Evolutionary conservation across 169 alveolate genomes (phyloP).

Genomic region (Besnoitia besnoiti): DNA sequence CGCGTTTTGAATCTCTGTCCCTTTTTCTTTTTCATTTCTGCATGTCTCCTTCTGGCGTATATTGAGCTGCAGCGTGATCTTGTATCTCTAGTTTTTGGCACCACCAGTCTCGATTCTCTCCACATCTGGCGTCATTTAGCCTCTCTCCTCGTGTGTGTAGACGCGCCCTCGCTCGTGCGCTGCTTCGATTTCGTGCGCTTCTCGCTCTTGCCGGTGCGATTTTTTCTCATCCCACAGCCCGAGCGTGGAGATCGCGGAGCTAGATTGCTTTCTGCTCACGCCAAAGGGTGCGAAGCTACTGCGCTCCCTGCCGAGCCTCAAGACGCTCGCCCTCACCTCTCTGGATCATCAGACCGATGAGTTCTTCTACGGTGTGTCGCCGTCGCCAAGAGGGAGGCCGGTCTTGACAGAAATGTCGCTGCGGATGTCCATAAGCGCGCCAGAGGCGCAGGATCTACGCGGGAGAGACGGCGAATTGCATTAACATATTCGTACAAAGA

Average conservation of each 20-base stretch:
- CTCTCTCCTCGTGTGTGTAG: too few relatives aligned
- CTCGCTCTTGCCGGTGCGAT: not conserved
- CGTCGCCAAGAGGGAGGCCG: not conserved
- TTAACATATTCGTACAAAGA: not conserved
- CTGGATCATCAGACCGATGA: slow-evolving; percentile 10
- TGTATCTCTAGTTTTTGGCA: too few relatives aligned
- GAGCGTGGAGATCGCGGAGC: not conserved
- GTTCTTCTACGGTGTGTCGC: not conserved
- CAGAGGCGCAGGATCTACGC: too few relatives aligned
- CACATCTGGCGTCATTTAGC: too few relatives aligned
- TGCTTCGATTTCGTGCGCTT: not conserved
- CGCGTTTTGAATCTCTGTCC: too few relatives aligned
- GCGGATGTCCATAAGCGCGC: not conserved
- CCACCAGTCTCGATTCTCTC: too few relatives aligned
- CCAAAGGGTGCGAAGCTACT: not conserved
- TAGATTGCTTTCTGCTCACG: slow-evolving; percentile 18
- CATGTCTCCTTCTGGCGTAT: too few relatives aligned
- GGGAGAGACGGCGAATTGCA: not conserved
- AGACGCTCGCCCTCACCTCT: not conserved
- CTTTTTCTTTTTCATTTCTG: too few relatives aligned
- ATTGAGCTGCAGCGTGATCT: too few relatives aligned
- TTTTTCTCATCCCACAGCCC: not conserved
- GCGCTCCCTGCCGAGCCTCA: not conserved
- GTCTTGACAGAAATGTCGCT: not conserved
- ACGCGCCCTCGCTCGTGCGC: too few relatives aligned